Percentiles rank a stretch among this genome's conserved stretches.
Evolutionary conservation across 768 basidiomycete species (phyloP).

Genomic region (Epithele typhae): DNA sequence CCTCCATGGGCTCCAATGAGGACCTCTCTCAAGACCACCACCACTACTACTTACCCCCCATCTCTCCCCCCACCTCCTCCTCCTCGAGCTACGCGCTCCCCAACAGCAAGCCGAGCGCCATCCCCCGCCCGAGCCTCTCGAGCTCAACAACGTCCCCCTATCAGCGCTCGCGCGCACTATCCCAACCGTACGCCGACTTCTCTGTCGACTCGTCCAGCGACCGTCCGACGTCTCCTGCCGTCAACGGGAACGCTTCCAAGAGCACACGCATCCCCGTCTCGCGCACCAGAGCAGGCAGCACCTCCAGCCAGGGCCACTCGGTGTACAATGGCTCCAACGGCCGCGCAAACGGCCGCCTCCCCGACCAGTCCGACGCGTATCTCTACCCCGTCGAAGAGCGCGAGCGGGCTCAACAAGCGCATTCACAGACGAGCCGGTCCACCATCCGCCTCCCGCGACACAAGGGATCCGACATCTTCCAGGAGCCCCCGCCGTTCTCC

Average conservation of each 20-base stretch:
- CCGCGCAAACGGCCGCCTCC: slow-evolving; percentile 31
- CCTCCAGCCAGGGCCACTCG: slow-evolving; percentile 34
- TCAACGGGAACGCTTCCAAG: slow-evolving; percentile 28
- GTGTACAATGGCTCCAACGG: slow-evolving; percentile 17
- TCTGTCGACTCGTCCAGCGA: slow-evolving; percentile 18
- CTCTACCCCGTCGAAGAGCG: slow-evolving; percentile 26
- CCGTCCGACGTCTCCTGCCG: slow-evolving; percentile 31
- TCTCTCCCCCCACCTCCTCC: slow-evolving; percentile 8
- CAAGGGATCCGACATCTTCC: slow-evolving; percentile 44
- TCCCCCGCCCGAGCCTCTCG: slow-evolving; percentile 44
- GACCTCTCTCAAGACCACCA: slow-evolving; percentile 34
- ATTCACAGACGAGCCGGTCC: slow-evolving; percentile 25
- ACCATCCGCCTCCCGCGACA: slow-evolving; percentile 29
- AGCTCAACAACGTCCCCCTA: slow-evolving; percentile 24
- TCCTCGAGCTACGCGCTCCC: slow-evolving; percentile 18
- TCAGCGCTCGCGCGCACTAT: slow-evolving; percentile 61
- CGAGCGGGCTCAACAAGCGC: neutral
- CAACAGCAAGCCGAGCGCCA: slow-evolving; percentile 36
- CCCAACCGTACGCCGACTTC: slow-evolving; percentile 49
- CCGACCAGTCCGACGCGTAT: slow-evolving; percentile 22
- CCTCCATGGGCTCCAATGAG: slow-evolving; percentile 58
- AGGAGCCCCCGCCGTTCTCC: slow-evolving; percentile 63
- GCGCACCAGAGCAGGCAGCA: slow-evolving; percentile 37
- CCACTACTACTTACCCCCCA: slow-evolving; percentile 16
- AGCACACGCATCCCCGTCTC: slow-evolving; percentile 48